A percentile compares a stretch with the other conserved stretches of the same genome.
Evolutionary conservation across 371 early-diverging fungal species (phyloP).

Genomic region (Mortierella sp.): DNA sequence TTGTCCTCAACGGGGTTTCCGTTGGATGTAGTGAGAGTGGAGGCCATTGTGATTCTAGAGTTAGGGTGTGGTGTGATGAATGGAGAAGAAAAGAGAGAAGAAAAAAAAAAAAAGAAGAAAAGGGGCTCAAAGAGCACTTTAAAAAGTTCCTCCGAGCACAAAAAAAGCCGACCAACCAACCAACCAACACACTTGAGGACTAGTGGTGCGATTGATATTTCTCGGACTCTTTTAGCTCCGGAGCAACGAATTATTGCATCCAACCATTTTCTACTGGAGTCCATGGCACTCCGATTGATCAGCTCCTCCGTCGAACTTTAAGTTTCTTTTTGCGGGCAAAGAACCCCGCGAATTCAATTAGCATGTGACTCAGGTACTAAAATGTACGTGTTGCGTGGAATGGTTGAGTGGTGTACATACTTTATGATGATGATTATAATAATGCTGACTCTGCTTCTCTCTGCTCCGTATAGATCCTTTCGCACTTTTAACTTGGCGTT

Average conservation of each 20-base stretch:
- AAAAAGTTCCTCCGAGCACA: not conserved
- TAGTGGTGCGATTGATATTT: not conserved
- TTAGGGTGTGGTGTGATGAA: slow-evolving; percentile 11
- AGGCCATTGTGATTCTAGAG: slow-evolving; percentile 28
- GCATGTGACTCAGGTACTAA: slow-evolving; percentile 1
- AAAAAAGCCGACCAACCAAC: not conserved
- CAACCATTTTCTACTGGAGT: not conserved
- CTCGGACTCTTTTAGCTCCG: not conserved
- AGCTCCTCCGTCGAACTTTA: not conserved
- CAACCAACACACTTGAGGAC: not conserved
- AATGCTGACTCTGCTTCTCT: not conserved
- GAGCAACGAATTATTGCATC: slow-evolving; percentile 5
- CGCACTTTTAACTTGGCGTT: not conserved
- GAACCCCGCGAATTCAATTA: not conserved
- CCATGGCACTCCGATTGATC: slow-evolving; percentile 4
- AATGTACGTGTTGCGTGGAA: not conserved
- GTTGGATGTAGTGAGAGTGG: slow-evolving; percentile 55
- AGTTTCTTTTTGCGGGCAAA: slow-evolving; percentile 3
- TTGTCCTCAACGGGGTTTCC: slow-evolving; percentile 70
- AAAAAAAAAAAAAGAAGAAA: slow-evolving; percentile 7
- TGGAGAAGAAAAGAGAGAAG: slow-evolving; percentile 3
- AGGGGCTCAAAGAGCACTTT: slow-evolving; percentile 1
- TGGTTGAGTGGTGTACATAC: not conserved
- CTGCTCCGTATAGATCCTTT: not conserved
- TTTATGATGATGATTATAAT: not conserved